These are phyloP conservation scores for Lactarius quietus DNA, from an alignment of 768 basidiomycete genomes.

Conservation along the genomic window DNA sequence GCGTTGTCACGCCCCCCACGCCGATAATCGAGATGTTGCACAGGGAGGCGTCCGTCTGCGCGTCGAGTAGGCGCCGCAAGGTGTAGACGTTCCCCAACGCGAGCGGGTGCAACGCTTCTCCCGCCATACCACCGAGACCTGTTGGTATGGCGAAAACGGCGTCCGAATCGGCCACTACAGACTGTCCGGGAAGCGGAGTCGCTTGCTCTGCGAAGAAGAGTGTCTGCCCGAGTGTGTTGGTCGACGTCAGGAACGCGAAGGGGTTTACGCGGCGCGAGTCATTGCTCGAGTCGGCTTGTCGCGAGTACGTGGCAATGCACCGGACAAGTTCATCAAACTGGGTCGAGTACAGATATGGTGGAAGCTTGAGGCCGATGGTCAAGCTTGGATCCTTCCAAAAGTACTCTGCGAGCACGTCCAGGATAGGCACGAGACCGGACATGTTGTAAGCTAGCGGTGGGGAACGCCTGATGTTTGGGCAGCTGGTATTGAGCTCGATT, in stretches of 20 bases:
- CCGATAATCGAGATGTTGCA: slow-evolving; percentile 61
- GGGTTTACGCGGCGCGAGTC: slow-evolving; percentile 18
- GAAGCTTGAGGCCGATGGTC: slow-evolving; percentile 65
- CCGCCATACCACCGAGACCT: slow-evolving; percentile 49
- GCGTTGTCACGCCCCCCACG: slow-evolving; percentile 74
- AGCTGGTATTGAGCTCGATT: slow-evolving; percentile 81
- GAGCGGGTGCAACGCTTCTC: slow-evolving; percentile 58
- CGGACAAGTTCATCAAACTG: slow-evolving; percentile 23
- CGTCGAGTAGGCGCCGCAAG: slow-evolving; percentile 51
- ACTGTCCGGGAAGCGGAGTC: slow-evolving; percentile 6
- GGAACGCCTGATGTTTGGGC: slow-evolving; percentile 66
- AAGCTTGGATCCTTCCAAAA: slow-evolving; percentile 51
- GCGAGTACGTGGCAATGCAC: slow-evolving; percentile 44
- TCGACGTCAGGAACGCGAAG: slow-evolving; percentile 26
- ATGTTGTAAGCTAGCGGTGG: slow-evolving; percentile 68
- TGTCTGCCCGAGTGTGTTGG: slow-evolving; percentile 41
- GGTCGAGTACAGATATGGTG: slow-evolving; percentile 44
- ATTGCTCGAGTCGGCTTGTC: slow-evolving; percentile 19
- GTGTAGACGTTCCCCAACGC: slow-evolving; percentile 75
- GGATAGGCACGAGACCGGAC: slow-evolving; percentile 47
- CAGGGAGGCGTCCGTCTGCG: slow-evolving; percentile 35
- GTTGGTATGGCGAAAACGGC: slow-evolving; percentile 57
- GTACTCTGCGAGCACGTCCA: slow-evolving; percentile 51
- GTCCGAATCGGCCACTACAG: slow-evolving; percentile 5
- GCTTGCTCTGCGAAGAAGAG: slow-evolving; percentile 22